Base-by-base conservation (phyloP, 352 stramenopile species). In the Elongisporangium undulatum region DNA sequence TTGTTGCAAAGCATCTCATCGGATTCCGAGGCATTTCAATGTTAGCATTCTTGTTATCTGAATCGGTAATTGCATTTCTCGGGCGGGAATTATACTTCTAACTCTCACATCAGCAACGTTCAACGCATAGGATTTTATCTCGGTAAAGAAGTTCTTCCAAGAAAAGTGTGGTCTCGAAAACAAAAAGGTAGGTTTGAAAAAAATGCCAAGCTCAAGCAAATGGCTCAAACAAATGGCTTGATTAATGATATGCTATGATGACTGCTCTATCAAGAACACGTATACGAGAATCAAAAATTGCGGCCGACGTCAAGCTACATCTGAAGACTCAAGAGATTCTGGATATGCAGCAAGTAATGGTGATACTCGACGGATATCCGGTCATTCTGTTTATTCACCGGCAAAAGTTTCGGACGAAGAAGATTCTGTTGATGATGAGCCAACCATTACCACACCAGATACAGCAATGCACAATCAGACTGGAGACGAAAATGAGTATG, bases 1-100 rank as follows among this genome's bases (percentile, higher is more conserved):
- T 76, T 17, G 63, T 61, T 49, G 55, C 63, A 13, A 71, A 67
- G 12, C 26, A 38, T 10, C 49, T n/a, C 12, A 45, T 64, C 2
- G 49, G 55, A n/a, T 10, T 55, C 13, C 49, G 64, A 12, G 57
- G 57, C 24, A 48, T 55, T 13, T 60, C 41, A 17, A 55, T 69
- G 49, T 56, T 55, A 55, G 69, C 57, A 48, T 55, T 56, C 29
- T 62, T 48, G 49, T 56, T 49, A 29, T 48, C 21, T 62, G 61
- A 22, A 53, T 19, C 15, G 49, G 49, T 62, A 41, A 45, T 1
- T 15, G 29, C 8, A 41, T 6, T 13, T 41, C 13, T 41, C n/a
- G n/a, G 8, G 8, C 8, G 29, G 29, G 24, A 34, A 7, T 34
- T 34, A 3, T 15, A 15, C 8, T 2, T 41, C 29, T 1, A 41